Base-by-base conservation (phyloP, 495 filamentous ascomycete species). In the Clohesyomyces aquaticus region DNA sequence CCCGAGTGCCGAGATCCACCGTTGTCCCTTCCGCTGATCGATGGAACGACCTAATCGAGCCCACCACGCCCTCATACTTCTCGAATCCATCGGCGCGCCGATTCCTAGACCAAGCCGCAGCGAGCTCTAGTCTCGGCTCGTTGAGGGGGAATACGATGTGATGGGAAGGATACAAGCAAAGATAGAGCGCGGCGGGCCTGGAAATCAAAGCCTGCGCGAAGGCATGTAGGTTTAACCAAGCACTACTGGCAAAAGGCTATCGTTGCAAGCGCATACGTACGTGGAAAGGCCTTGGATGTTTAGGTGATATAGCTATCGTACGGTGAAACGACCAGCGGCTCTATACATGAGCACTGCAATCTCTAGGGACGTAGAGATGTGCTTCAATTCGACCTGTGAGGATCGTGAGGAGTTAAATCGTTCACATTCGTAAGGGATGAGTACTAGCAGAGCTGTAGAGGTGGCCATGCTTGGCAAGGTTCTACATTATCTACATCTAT, bases 401-500 rank as follows among this genome's bases (percentile, higher is more conserved):
- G 47, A 9, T n/a, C n/a, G 35, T n/a, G 35, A 41, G 35, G 35
- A 41, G 35, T n/a, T 41, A 57, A 57, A 57, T 57, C 38, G 32
- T 57, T n/a, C n/a, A n/a, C n/a, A n/a, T n/a, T n/a, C n/a, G n/a
- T n/a, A n/a, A n/a, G n/a, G n/a, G n/a, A n/a, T n/a, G n/a, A n/a
- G n/a, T n/a, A n/a, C n/a, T n/a, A n/a, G n/a, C n/a, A n/a, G n/a
- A n/a, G n/a, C 43, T 57, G 32, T 57, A 38, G 48, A 47, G 25
- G 42, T 47, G 55, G 55, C 55, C 29, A 18, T 58, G 55, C 55
- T 58, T 58, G 55, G 55, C 42, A 58, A 58, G 55, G 28, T 42
- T 12, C 55, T 19, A 58, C 55, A 58, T 42, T 23, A 48, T 58
- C 55, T 46, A 22, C 27, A n/a, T 9, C 46, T 49, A 16, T 25